These are phyloP conservation scores for Cubamyces sp. DNA, from an alignment of 768 basidiomycete species.

Conservation along the genomic window DNA sequence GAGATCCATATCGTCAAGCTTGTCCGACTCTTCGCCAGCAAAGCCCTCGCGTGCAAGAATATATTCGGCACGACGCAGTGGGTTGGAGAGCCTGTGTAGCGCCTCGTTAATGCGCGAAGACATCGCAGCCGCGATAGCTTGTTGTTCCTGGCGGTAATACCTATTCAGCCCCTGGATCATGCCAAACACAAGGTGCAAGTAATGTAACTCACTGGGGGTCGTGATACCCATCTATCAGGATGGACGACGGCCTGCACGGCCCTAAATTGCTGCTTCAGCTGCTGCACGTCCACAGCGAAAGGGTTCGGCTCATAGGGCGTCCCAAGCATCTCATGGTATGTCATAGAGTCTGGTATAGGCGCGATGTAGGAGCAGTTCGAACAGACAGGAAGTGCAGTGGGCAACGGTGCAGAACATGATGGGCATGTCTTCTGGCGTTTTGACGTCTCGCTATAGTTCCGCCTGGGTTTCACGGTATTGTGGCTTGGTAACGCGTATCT, in stretches of 20 bases:
- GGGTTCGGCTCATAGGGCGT: constrained; percentile 66
- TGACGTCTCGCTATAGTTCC: neutral
- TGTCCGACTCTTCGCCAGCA: constrained; percentile 68
- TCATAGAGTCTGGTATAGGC: constrained; percentile 53
- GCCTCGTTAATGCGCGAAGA: constrained; percentile 84
- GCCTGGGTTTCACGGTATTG: neutral
- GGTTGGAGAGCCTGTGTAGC: constrained; percentile 74
- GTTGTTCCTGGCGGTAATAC: constrained; percentile 48
- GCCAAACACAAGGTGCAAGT: neutral
- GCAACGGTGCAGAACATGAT: constrained; percentile 61
- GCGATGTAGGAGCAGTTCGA: constrained; percentile 70
- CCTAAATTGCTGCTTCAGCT: constrained; percentile 69
- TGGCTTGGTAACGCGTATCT: neutral
- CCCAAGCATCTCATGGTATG: constrained; percentile 72
- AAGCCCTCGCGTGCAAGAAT: constrained; percentile 68
- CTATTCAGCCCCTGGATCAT: constrained; percentile 7
- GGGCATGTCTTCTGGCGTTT: constrained; percentile 47
- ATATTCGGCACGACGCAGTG: constrained; percentile 79
- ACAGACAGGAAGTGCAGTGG: constrained; percentile 76
- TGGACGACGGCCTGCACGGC: constrained; percentile 78
- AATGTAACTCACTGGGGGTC: constrained; percentile 41
- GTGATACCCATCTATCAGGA: constrained; percentile 79
- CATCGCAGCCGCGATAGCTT: constrained; percentile 61
- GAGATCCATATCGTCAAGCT: constrained; percentile 69
- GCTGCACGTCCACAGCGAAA: constrained; percentile 64